A percentile compares a stretch with the other conserved stretches of the same genome.
These are phyloP conservation scores for Taphrina populina DNA, from an alignment of 1,139 yeast genomes.

Conservation along the genomic window DNA sequence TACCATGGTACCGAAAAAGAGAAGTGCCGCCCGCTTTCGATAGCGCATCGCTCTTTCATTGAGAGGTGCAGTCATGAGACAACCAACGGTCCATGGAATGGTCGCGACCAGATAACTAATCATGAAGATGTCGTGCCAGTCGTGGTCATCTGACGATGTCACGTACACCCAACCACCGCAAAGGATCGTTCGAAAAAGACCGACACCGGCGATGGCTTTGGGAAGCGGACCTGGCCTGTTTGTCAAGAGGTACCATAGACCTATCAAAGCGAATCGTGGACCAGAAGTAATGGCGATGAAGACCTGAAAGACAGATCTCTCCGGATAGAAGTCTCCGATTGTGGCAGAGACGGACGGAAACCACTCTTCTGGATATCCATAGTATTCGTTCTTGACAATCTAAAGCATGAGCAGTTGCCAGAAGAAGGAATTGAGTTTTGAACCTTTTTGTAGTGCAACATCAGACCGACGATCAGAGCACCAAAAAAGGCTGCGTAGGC, in stretches of 20 bases:
- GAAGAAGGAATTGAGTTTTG: not conserved
- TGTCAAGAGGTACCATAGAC: constrained; percentile 56
- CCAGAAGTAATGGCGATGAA: constrained; percentile 59
- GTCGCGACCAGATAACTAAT: constrained; percentile 82
- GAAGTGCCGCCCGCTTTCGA: constrained; percentile 56
- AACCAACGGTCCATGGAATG: constrained; percentile 80
- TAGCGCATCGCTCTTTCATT: constrained; percentile 52
- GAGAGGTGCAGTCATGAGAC: constrained; percentile 57
- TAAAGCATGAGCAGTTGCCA: constrained; percentile 41
- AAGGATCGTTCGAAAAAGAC: constrained; percentile 78
- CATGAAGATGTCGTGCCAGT: constrained; percentile 94
- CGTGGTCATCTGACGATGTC: constrained; percentile 95
- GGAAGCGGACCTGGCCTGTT: constrained; percentile 51
- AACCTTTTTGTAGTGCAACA: constrained; percentile 31
- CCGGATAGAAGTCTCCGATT: constrained; percentile 95
- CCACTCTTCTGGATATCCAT: constrained; percentile 97
- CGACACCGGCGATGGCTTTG: constrained; percentile 53
- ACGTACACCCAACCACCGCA: constrained; percentile 99
- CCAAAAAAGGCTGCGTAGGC: constrained; percentile 32
- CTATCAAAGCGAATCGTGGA: constrained; percentile 75
- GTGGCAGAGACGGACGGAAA: constrained; percentile 96
- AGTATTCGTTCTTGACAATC: constrained; percentile 80
- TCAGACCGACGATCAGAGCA: constrained; percentile 21
- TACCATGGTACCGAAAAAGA: constrained; percentile 68
- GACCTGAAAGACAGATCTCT: constrained; percentile 85